Percentiles rank a stretch among this genome's conserved stretches.
These are phyloP conservation scores for Saccharomycopsis schoenii DNA, from an alignment of 805 yeast species.

Conservation along the genomic window DNA sequence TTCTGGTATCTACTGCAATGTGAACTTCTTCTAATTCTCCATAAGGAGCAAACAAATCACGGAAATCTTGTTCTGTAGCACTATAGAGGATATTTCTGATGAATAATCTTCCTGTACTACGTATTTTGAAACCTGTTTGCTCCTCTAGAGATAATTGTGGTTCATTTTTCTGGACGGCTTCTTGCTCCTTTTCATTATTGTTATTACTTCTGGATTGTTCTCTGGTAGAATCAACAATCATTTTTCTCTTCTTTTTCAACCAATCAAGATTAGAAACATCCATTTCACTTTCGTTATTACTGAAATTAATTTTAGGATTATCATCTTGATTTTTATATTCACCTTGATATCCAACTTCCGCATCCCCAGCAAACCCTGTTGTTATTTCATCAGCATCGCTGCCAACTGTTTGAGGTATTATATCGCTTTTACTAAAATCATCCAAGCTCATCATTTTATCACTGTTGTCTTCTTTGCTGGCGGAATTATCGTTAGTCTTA, in stretches of 20 bases:
- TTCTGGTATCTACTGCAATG: constrained; percentile 81
- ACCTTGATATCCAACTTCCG: constrained; percentile 23
- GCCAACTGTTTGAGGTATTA: background rate
- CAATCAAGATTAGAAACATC: constrained; percentile 77
- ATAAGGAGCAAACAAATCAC: constrained; percentile 48
- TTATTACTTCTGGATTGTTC: constrained; percentile 16
- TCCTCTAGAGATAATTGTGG: constrained; percentile 33
- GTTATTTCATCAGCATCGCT: constrained; percentile 6
- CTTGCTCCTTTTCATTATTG: constrained; percentile 10
- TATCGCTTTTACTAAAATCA: constrained; percentile 19
- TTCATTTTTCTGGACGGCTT: constrained; percentile 9
- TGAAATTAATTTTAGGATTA: background rate
- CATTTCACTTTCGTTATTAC: constrained; percentile 27
- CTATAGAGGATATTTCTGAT: constrained; percentile 76
- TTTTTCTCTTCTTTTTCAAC: constrained; percentile 65
- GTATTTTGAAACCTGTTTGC: constrained; percentile 39
- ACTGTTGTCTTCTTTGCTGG: constrained; percentile 26
- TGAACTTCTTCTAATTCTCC: constrained; percentile 85
- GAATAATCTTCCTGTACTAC: constrained; percentile 71
- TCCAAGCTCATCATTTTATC: constrained; percentile 41
- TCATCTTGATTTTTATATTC: constrained; percentile 5
- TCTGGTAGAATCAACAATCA: constrained; percentile 44
- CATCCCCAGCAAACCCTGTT: constrained; percentile 4
- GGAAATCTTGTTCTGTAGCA: constrained; percentile 72
- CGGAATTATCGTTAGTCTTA: constrained; percentile 20